phyloP scores from a whole-genome alignment of 768 basidiomycete genomes.

The Phaeotremella fagi region DNA sequence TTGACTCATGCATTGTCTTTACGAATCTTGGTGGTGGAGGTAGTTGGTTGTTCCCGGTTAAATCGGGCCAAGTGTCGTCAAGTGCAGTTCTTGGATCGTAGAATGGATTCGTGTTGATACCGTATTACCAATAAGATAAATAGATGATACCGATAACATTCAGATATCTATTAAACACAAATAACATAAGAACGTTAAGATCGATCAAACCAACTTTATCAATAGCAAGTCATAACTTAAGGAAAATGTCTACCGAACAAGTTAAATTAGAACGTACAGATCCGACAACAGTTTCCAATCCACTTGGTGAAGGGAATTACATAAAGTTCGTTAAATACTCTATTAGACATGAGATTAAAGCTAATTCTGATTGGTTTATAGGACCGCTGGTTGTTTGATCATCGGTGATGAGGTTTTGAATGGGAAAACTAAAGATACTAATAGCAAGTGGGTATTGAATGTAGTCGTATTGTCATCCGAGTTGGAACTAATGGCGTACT shows the following conservation, averaged over 20 bases:
- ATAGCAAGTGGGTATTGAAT: slow-evolving; percentile 27
- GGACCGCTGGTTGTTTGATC: slow-evolving; percentile 47
- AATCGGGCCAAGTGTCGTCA: no score
- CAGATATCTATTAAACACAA: no score
- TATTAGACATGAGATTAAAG: not conserved
- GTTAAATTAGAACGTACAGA: slow-evolving; percentile 25
- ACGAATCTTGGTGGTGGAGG: no score
- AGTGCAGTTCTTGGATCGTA: no score
- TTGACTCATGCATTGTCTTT: no score
- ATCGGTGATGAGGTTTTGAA: slow-evolving; percentile 79
- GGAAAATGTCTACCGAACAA: not conserved
- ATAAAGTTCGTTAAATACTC: slow-evolving; percentile 52
- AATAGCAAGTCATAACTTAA: no score
- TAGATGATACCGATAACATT: no score
- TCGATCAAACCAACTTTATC: no score
- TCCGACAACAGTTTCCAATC: slow-evolving; percentile 51
- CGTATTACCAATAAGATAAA: no score
- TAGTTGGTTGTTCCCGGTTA: no score
- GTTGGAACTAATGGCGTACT: not conserved
- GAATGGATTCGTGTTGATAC: no score
- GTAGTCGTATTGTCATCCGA: not conserved
- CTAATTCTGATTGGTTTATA: slow-evolving; percentile 3
- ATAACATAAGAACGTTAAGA: no score
- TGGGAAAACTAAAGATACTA: slow-evolving; percentile 65
- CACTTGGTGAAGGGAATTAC: slow-evolving; percentile 63